phyloP scores from a whole-genome alignment of 768 basidiomycete species.

The Auricularia sp. region DNA sequence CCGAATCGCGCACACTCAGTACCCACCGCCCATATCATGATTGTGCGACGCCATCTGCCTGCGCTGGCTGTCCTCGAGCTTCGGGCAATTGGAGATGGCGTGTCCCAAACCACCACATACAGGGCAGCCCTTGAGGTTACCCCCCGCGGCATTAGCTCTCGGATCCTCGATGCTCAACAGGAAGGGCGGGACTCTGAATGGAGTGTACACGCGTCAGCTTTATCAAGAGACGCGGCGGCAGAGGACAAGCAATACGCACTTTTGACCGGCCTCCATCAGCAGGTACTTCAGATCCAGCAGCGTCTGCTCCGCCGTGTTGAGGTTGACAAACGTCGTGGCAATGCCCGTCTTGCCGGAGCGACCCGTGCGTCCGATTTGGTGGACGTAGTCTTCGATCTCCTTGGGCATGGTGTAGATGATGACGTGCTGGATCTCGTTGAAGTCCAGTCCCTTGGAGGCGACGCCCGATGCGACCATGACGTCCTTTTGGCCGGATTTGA shows the following conservation, averaged over 20 bases:
- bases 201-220: conserved; percentile 4
- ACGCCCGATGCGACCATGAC: conserved; percentile 99
- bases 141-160: conserved; percentile 59
- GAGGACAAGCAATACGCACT: conserved; percentile 39
- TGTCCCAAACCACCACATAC: conserved; percentile 98
- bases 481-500: conserved; percentile 95
- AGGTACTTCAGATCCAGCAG: conserved; percentile 93
- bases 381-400: conserved; percentile 99
- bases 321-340: conserved; percentile 97
- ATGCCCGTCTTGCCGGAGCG: conserved; percentile 97
- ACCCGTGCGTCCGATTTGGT: conserved; percentile 97
- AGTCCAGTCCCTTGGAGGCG: conserved; percentile 96
- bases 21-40: conserved; percentile 52
- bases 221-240: background rate
- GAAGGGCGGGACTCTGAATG: conserved; percentile 81
- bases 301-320: conserved; percentile 95
- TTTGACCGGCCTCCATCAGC: conserved; percentile 94
- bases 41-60: conserved; percentile 80
- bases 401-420: conserved; percentile 99
- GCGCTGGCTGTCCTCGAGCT: conserved; percentile 86
- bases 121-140: conserved; percentile 75
- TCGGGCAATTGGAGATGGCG: conserved; percentile 89
- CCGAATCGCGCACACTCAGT: conserved; percentile 15
- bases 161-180: conserved; percentile 85
- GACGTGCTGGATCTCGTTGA: conserved; percentile 97